phyloP scores from a whole-genome alignment of 805 yeast genomes.

The Barnettozyma populi region DNA sequence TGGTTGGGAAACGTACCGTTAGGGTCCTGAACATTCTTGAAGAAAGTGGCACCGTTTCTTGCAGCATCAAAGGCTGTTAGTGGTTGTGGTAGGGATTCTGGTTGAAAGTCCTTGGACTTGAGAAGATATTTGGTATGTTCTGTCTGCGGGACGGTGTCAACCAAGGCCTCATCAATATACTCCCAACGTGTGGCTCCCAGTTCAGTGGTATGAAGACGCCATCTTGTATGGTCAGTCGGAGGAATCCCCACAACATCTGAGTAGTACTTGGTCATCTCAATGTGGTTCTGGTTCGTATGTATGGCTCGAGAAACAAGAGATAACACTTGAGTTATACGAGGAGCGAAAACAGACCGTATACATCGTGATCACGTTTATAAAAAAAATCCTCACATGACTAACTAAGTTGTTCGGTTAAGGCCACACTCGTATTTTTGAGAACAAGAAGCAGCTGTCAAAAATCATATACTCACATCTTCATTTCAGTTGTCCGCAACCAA shows the following conservation, averaged over 20 bases:
- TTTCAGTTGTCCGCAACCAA: not conserved
- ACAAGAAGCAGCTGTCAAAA: not conserved
- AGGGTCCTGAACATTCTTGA: conserved; percentile 62
- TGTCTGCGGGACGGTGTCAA: conserved; percentile 43
- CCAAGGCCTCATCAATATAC: conserved; percentile 41
- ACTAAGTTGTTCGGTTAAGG: no score
- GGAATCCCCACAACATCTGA: conserved; percentile 70
- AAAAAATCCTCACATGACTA: no score
- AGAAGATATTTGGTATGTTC: conserved; percentile 52
- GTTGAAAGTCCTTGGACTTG: conserved; percentile 33
- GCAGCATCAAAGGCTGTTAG: conserved; percentile 55
- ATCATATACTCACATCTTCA: not conserved
- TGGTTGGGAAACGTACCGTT: conserved; percentile 90
- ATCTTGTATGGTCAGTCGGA: conserved; percentile 59
- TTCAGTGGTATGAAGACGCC: conserved; percentile 70
- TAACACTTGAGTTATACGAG: no score
- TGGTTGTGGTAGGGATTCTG: conserved; percentile 32
- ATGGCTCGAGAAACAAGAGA: no score
- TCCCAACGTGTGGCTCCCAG: conserved; percentile 84
- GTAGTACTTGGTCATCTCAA: conserved; percentile 27
- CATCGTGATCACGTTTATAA: no score
- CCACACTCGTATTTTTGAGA: not conserved
- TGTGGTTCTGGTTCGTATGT: not conserved
- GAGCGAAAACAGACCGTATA: no score
- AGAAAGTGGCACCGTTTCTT: conserved; percentile 67